Base-by-base conservation (phyloP, 352 stramenopile genomes). In the Blastocystis sp. region DNA sequence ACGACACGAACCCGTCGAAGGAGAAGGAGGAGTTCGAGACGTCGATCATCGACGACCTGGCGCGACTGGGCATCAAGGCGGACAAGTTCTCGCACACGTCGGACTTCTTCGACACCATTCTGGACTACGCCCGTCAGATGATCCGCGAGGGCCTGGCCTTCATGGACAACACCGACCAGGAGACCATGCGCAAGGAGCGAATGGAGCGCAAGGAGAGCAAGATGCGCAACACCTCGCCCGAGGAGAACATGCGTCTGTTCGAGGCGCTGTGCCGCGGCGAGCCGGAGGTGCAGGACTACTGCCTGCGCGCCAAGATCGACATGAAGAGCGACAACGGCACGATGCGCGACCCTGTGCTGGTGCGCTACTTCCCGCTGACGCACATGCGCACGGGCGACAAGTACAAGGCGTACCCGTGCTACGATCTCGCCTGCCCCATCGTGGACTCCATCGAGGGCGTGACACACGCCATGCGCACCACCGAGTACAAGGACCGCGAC, bases 1-100 rank as follows among this genome's bases (percentile, higher is more conserved):
- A 99, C 91, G 97, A 99, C 92, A 99, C 97, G 43, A 99, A 99
- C 91, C 97, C 97, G 17, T 95, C 92, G 89, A 99, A 99, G 91
- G 97, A 99, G 92, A 99, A 99, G 91, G 95, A 98, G 78, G 97
- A 99, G 91, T 99, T 97, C 88, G 96, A 98, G 91, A 92, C 97
- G 89, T 96, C 91, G 89, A 98, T 98, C 89, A 86, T 98, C 40
- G 89, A 93, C 34, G 95, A 98, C 88, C 89, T 98, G 11, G 92
- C 91, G 84, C 91, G 91, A 1, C 91, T 98, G 45, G 93, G 94
- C 79, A 89, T 93, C 40, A 84, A 91, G 62, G 91, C 91, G 2
- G 92, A 95, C 89, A 88, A 94, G 28, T 89, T 96, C 11, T 98
- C 93, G n/a, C 98, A 98, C 91, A 99, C 97, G 41, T 98, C 94